Percentiles rank a stretch among this genome's conserved stretches.
phyloP scores from a whole-genome alignment of 768 basidiomycete species.

The Agrocybe pediades region DNA sequence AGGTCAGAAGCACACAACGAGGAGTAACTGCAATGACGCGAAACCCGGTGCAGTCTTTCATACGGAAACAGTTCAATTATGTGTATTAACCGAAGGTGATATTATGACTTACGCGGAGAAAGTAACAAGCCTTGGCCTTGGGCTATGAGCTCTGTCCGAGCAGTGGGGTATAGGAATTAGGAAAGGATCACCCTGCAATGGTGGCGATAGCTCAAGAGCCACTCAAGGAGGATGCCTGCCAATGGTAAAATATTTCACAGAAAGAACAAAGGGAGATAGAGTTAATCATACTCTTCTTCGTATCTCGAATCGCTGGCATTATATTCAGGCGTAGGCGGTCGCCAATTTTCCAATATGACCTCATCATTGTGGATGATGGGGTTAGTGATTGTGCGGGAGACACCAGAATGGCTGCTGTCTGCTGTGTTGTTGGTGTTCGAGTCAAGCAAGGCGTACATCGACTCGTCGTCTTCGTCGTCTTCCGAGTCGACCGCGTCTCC shows the following conservation, averaged over 20 bases:
- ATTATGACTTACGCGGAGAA: slow-evolving; percentile 12
- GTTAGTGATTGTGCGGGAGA: not conserved
- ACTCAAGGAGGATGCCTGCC: slow-evolving; percentile 25
- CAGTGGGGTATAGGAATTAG: not conserved
- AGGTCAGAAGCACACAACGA: not conserved
- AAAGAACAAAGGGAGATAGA: slow-evolving; percentile 2
- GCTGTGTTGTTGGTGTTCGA: not conserved
- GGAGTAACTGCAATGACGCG: not conserved
- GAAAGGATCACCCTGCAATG: slow-evolving; percentile 11
- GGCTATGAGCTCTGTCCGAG: not conserved
- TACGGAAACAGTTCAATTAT: not conserved
- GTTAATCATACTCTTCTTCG: slow-evolving; percentile 42
- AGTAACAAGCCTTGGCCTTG: not conserved
- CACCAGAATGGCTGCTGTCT: not conserved
- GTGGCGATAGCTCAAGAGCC: slow-evolving; percentile 11
- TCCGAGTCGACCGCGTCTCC: slow-evolving; percentile 11
- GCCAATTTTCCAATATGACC: slow-evolving; percentile 49
- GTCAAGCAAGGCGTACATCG: no score
- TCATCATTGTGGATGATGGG: slow-evolving; percentile 20
- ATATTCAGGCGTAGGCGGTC: slow-evolving; percentile 34
- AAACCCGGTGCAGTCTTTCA: not conserved
- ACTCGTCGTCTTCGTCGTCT: slow-evolving; percentile 9
- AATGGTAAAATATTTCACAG: slow-evolving; percentile 14
- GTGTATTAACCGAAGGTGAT: not conserved
- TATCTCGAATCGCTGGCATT: slow-evolving; percentile 27